Conservation (phyloP, 345 rosid genomes). For the Gossypium sturtianum region DNA sequence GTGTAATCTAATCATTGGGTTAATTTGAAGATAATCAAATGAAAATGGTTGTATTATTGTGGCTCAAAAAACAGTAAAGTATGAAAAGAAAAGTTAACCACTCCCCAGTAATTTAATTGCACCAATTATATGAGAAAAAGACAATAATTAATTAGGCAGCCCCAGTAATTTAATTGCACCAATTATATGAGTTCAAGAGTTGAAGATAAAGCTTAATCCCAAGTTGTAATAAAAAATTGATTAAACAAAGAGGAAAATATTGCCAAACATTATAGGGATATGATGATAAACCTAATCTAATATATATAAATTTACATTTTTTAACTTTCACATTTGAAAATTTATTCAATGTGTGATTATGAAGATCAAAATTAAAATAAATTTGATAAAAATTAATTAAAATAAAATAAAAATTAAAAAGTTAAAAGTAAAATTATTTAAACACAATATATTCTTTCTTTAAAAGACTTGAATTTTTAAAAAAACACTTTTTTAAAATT, state of each 20-base stretch:
- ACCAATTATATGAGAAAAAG: background rate
- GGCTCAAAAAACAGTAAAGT: background rate
- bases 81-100: background rate
- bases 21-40: constrained; percentile 2
- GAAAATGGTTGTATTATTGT: constrained; percentile 17
- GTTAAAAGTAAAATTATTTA: no score
- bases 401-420: no score
- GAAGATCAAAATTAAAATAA: background rate
- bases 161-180: constrained; percentile 8
- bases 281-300: no score
- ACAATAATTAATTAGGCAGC: constrained; percentile 11
- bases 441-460: no score
- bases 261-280: constrained; percentile 2
- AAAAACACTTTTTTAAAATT: no score
- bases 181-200: background rate
- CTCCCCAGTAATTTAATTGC: background rate
- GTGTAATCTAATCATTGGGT: constrained; percentile 5
- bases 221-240: background rate
- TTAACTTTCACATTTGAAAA: no score
- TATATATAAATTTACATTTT: no score
- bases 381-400: no score
- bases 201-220: background rate
- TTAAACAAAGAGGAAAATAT: constrained; percentile 4
- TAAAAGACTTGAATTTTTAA: no score
- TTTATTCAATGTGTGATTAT: background rate